phyloP scores from a whole-genome alignment of 768 basidiomycete species.

The Crucibulum laeve region DNA sequence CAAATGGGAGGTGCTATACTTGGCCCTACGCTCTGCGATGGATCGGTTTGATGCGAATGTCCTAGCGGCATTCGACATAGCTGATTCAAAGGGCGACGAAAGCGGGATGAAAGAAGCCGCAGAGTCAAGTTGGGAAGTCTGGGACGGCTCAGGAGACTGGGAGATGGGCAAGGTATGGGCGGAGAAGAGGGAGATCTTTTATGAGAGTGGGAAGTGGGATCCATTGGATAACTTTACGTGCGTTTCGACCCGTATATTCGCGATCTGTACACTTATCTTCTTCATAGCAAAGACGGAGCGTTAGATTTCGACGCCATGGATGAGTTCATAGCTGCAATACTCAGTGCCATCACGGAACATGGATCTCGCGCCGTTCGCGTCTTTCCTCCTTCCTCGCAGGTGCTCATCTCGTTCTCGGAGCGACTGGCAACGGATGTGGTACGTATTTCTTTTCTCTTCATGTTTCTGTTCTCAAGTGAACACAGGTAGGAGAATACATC shows the following conservation, averaged over 20 bases:
- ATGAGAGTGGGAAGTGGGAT: constrained; percentile 77
- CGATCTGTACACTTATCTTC: constrained; percentile 5
- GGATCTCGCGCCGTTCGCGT: constrained; percentile 80
- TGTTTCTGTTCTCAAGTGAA: not conserved
- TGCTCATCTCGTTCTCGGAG: constrained; percentile 79
- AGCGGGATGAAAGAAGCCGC: constrained; percentile 77
- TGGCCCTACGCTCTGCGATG: constrained; percentile 69
- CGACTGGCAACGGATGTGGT: constrained; percentile 84
- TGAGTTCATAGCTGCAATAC: constrained; percentile 70
- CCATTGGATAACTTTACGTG: constrained; percentile 80
- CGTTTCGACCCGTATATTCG: constrained; percentile 18
- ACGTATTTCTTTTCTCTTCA: constrained; percentile 19
- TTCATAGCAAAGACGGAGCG: constrained; percentile 41
- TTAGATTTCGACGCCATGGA: constrained; percentile 95
- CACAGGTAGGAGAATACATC: constrained; percentile 84
- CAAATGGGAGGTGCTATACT: constrained; percentile 55
- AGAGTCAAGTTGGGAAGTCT: constrained; percentile 82
- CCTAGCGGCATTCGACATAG: constrained; percentile 85
- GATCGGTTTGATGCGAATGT: constrained; percentile 87
- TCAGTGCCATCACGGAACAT: constrained; percentile 64
- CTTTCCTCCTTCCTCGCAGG: constrained; percentile 77
- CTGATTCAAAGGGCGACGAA: constrained; percentile 74
- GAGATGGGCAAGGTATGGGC: constrained; percentile 95
- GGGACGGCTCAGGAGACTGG: constrained; percentile 63
- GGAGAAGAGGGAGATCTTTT: constrained; percentile 93